phyloP scores from a whole-genome alignment of 2,329 filamentous ascomycete species.

The Epichloe gansuensis region DNA sequence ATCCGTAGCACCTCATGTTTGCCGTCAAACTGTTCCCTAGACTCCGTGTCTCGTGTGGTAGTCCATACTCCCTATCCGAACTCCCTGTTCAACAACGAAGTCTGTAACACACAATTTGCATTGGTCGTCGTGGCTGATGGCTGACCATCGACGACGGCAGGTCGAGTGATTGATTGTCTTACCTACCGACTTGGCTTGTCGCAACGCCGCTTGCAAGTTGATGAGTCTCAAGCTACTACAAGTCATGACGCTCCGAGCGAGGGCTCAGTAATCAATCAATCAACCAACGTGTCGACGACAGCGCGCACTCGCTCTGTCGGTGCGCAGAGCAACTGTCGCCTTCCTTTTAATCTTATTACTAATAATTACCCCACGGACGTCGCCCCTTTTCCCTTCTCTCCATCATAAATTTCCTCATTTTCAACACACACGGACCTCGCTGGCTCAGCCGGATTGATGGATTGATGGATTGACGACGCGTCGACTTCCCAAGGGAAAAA shows the following conservation, averaged over 20 bases:
- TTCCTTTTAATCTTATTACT: not conserved
- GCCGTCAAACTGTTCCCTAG: not conserved
- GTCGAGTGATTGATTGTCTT: too few species aligned
- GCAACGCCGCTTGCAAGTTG: too few species aligned
- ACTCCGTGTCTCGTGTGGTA: slow-evolving; percentile 6
- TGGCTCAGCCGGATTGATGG: too few species aligned
- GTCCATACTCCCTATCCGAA: not conserved
- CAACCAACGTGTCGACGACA: not conserved
- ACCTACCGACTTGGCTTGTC: too few species aligned
- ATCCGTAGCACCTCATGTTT: too few species aligned
- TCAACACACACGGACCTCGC: not conserved
- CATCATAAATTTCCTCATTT: not conserved
- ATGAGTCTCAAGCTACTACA: too few species aligned
- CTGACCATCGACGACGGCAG: too few species aligned
- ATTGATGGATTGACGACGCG: too few species aligned
- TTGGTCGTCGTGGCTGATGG: too few species aligned
- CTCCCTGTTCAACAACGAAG: too few species aligned
- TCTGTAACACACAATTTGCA: too few species aligned
- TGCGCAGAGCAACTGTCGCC: slow-evolving; percentile 1
- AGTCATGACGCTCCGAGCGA: not conserved
- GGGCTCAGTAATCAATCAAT: not conserved
- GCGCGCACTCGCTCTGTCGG: not conserved
- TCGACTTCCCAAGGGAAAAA: not conserved
- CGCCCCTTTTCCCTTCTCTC: slow-evolving; percentile 1
- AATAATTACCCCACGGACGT: not conserved